Conservation (phyloP, 345 rosid genomes). For the Lepidium didymum region DNA sequence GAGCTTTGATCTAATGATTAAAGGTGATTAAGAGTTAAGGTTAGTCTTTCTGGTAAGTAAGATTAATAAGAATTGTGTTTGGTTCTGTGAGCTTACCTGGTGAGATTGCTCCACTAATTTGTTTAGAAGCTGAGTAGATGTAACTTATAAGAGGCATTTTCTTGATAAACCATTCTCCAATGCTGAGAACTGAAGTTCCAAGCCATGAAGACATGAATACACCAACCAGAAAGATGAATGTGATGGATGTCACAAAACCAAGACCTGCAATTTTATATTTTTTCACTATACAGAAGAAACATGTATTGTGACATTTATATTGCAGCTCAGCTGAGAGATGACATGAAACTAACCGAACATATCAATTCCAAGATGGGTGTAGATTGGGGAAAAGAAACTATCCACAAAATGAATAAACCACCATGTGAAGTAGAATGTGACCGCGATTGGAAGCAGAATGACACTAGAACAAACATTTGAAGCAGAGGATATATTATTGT, state of each 20-base stretch:
- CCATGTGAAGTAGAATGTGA: conserved; percentile 72
- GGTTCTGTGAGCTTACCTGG: conserved; percentile 32
- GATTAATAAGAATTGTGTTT: neutral
- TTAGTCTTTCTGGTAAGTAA: neutral
- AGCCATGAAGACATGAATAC: conserved; percentile 75
- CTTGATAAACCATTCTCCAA: conserved; percentile 77
- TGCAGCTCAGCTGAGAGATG: neutral
- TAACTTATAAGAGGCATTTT: conserved; percentile 69
- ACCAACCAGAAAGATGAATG: conserved; percentile 65
- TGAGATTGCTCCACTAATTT: conserved; percentile 73
- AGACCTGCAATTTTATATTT: conserved; percentile 35
- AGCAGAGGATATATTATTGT: neutral
- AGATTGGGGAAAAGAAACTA: conserved; percentile 70
- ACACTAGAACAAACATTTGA: conserved; percentile 36
- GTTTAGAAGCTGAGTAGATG: conserved; percentile 71
- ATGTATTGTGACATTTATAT: neutral
- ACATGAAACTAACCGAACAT: conserved; percentile 46
- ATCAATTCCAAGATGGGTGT: conserved; percentile 57
- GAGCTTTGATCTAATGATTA: conserved; percentile 49
- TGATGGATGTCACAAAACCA: conserved; percentile 69
- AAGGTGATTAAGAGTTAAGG: neutral
- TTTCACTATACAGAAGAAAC: neutral
- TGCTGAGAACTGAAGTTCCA: conserved; percentile 63
- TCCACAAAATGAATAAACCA: conserved; percentile 71
- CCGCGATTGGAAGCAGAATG: conserved; percentile 60